These are phyloP conservation scores for Mortierella sp. DNA, from an alignment of 371 early-diverging fungal species.

Conservation along the genomic window DNA sequence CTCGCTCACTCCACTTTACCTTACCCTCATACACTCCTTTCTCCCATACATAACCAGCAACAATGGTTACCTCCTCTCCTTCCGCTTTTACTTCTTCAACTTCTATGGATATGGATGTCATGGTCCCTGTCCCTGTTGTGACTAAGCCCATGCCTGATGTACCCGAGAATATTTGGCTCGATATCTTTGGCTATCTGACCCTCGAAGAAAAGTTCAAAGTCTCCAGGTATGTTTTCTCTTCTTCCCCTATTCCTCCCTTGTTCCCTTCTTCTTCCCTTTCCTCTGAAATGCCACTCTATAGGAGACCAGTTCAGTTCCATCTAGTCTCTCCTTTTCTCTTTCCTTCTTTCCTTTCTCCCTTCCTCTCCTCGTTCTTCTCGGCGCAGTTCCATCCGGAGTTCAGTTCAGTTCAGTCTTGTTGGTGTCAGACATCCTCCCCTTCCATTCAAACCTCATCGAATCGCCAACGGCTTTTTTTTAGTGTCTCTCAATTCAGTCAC, in stretches of 20 bases:
- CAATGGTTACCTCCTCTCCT: neutral
- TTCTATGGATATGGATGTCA: slow-evolving; percentile 24
- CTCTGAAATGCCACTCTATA: neutral
- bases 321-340: neutral
- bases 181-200: slow-evolving; percentile 45
- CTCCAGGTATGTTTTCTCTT: slow-evolving; percentile 32
- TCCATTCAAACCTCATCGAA: neutral
- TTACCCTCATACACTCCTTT: neutral
- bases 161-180: slow-evolving; percentile 58
- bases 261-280: neutral
- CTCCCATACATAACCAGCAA: neutral
- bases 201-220: slow-evolving; percentile 50
- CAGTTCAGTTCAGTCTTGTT: neutral
- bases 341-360: no score
- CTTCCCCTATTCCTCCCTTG: neutral
- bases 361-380: no score
- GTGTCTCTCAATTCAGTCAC: slow-evolving; percentile 4
- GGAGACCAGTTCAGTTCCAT: neutral
- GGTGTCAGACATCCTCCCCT: neutral
- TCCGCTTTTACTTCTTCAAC: neutral
- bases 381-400: slow-evolving; percentile 3
- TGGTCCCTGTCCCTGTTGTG: neutral
- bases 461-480: neutral
- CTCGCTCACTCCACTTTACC: neutral
- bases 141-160: slow-evolving; percentile 44